phyloP scores from a whole-genome alignment of 176 grass and related monocot genomes.

The Aegilops tauschii region DNA sequence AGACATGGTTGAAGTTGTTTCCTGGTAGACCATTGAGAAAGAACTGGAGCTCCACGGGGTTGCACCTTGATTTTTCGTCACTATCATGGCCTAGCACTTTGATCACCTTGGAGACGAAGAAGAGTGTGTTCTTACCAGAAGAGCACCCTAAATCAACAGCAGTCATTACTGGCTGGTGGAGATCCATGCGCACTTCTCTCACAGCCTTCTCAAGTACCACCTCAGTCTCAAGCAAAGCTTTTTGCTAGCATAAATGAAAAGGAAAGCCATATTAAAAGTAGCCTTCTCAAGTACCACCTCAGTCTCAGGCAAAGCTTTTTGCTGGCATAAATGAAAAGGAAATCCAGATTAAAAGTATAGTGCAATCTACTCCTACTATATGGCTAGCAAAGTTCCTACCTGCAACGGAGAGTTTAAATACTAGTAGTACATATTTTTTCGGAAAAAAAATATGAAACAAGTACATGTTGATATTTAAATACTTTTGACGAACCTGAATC shows the following conservation, averaged over 20 bases:
- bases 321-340: neutral
- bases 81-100: neutral
- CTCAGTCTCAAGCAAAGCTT: slow-evolving; percentile 9
- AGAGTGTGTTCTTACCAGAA: slow-evolving; percentile 25
- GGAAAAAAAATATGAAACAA: too few species aligned
- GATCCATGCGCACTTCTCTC: neutral
- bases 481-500: slow-evolving; percentile 1
- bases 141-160: slow-evolving; percentile 44
- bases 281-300: slow-evolving; percentile 14
- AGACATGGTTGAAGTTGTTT: slow-evolving; percentile 51
- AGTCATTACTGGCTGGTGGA: slow-evolving; percentile 17
- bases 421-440: too few species aligned
- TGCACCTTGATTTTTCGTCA: neutral
- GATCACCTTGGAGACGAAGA: slow-evolving; percentile 19
- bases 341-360: too few species aligned
- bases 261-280: too few species aligned
- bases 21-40: slow-evolving; percentile 48
- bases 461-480: neutral
- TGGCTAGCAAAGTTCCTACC: too few species aligned
- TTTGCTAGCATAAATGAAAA: slow-evolving; percentile 6
- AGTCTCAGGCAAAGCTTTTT: slow-evolving; percentile 7
- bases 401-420: too few species aligned
- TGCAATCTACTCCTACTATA: too few species aligned
- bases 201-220: neutral
- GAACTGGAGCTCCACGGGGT: slow-evolving; percentile 34